phyloP scores from a whole-genome alignment of 2,329 filamentous ascomycete species.

The Tolypocladium pustulatum region DNA sequence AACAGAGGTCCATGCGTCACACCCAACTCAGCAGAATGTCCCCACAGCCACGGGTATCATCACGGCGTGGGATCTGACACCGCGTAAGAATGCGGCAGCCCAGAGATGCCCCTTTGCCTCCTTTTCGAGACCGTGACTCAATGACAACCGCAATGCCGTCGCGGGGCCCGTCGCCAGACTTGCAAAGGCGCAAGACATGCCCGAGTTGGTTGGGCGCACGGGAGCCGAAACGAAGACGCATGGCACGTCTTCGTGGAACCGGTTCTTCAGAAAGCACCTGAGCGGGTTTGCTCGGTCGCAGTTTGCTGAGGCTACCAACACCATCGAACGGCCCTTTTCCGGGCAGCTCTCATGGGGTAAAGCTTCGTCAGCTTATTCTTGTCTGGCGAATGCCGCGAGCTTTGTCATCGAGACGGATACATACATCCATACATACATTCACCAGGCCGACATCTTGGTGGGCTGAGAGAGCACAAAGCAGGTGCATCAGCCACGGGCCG shows the following conservation, averaged over 20 bases:
- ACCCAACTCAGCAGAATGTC: background rate
- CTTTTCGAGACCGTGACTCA: background rate
- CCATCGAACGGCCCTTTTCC: background rate
- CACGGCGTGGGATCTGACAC: background rate
- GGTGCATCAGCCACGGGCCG: background rate
- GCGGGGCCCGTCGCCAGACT: background rate
- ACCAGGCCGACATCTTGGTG: background rate
- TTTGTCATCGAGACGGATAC: slow-evolving; percentile 4
- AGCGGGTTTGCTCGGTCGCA: slow-evolving; percentile 1
- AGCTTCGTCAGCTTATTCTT: background rate
- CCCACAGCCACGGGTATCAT: background rate
- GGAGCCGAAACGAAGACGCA: background rate
- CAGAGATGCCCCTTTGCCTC: background rate
- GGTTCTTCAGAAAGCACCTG: background rate
- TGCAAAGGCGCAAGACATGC: background rate
- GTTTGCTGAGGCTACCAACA: background rate
- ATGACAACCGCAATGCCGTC: background rate
- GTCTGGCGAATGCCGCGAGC: slow-evolving; percentile 3
- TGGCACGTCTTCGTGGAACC: background rate
- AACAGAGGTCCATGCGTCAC: background rate
- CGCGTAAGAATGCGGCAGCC: background rate
- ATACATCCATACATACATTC: slow-evolving; percentile 1
- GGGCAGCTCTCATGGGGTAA: background rate
- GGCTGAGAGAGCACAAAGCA: background rate
- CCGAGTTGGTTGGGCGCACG: background rate